phyloP scores from a whole-genome alignment of 2,329 filamentous ascomycete species.

The Pyricularia grisea region DNA sequence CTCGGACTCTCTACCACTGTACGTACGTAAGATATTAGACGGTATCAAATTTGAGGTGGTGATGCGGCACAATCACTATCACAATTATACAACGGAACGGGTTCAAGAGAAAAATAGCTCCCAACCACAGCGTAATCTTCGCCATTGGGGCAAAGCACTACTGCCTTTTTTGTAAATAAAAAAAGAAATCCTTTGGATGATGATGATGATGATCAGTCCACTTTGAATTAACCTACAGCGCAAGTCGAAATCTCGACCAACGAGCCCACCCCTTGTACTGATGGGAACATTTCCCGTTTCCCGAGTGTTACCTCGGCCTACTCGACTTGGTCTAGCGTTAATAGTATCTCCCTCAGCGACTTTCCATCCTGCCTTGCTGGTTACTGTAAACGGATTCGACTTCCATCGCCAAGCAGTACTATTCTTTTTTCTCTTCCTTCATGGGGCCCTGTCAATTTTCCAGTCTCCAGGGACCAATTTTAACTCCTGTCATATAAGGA shows the following conservation, averaged over 20 bases:
- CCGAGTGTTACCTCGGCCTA: not conserved
- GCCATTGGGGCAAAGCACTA: not conserved
- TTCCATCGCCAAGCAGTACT: no score
- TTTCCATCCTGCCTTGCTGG: not conserved
- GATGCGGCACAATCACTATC: not conserved
- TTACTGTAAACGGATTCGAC: no score
- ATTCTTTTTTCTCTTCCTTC: no score
- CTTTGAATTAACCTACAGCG: not conserved
- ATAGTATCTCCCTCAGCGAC: not conserved
- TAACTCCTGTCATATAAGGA: no score
- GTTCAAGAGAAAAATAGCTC: not conserved
- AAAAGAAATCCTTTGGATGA: no score
- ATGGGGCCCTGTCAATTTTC: no score
- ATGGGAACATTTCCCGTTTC: not conserved
- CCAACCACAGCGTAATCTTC: not conserved
- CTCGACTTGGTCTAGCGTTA: not conserved
- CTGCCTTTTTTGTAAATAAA: no score
- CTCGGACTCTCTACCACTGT: not conserved
- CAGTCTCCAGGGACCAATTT: no score
- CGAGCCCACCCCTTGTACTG: not conserved
- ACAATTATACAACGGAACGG: not conserved
- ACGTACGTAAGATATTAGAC: not conserved
- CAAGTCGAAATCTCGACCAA: not conserved
- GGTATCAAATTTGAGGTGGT: not conserved
- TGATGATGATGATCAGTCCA: not conserved